Percentiles rank a stretch among this genome's conserved stretches.
Evolutionary conservation across 2,329 filamentous ascomycete species (phyloP).

Genomic region (Microcyclosporella mali): DNA sequence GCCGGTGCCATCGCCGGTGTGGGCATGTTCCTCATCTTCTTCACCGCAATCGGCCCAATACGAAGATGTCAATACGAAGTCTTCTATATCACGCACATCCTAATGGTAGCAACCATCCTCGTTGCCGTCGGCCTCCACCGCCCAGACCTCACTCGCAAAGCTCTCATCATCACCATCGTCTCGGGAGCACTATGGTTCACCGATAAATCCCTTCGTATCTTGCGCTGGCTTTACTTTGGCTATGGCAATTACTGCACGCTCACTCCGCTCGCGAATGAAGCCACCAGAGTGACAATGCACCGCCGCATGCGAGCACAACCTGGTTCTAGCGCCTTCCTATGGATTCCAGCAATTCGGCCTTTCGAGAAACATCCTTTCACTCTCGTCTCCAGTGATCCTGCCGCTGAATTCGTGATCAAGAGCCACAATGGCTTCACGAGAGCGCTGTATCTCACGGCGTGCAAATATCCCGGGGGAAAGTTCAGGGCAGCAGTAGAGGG

Average conservation of each 20-base stretch:
- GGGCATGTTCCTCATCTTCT: constrained; percentile 19
- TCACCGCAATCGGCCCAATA: constrained; percentile 17
- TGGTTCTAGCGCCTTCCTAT: constrained; percentile 22
- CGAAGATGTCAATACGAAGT: constrained; percentile 21
- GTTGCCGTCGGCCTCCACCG: constrained; percentile 21
- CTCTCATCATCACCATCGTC: constrained; percentile 18
- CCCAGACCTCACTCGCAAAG: constrained; percentile 13
- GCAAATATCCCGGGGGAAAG: constrained; percentile 9
- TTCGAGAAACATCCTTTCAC: constrained; percentile 24
- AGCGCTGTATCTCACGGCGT: constrained; percentile 15
- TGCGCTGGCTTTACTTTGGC: constrained; percentile 17
- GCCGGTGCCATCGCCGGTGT: constrained; percentile 19
- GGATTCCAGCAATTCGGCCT: constrained; percentile 15
- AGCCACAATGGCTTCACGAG: constrained; percentile 20
- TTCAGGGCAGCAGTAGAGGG: constrained; percentile 22
- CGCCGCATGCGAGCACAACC: constrained; percentile 11
- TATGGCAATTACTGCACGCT: constrained; percentile 15
- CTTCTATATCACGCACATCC: constrained; percentile 20
- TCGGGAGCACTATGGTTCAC: constrained; percentile 14
- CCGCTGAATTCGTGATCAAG: constrained; percentile 19
- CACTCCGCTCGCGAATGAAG: constrained; percentile 14
- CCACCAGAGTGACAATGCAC: constrained; percentile 17
- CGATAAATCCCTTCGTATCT: constrained; percentile 16
- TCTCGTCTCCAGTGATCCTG: constrained; percentile 11
- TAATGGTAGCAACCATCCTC: constrained; percentile 15